phyloP scores from a whole-genome alignment of 2,329 filamentous ascomycete genomes.

The Huntiella abstrusa region DNA sequence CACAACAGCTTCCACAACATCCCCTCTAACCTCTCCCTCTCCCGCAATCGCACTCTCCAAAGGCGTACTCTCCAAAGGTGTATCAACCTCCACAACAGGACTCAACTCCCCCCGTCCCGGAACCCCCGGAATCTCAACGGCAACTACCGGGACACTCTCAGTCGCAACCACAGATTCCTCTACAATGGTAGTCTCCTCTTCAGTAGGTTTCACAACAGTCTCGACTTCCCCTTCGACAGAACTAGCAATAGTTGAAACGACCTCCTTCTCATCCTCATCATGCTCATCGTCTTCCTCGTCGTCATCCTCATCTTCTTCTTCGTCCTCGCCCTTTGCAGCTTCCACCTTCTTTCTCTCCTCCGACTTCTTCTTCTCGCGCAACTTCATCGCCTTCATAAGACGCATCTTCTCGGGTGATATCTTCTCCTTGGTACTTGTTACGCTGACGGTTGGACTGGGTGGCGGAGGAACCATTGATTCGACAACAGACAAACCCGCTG shows the following conservation, averaged over 20 bases:
- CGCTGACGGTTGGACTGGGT: slow-evolving; percentile 9
- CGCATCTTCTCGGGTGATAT: slow-evolving; percentile 80
- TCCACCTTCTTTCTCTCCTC: slow-evolving; percentile 1
- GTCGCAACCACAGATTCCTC: background rate
- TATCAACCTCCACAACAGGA: too few species aligned
- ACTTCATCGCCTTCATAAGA: slow-evolving; percentile 82
- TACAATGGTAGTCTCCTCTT: slow-evolving; percentile 2
- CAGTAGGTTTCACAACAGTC: background rate
- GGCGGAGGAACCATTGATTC: slow-evolving; percentile 8
- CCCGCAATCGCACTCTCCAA: too few species aligned
- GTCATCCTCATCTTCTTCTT: slow-evolving; percentile 15
- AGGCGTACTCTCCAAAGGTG: too few species aligned
- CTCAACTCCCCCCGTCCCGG: too few species aligned
- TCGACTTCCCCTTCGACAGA: slow-evolving; percentile 3
- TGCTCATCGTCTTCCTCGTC: slow-evolving; percentile 13
- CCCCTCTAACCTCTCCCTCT: background rate
- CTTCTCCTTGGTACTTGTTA: slow-evolving; percentile 23
- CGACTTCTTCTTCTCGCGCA: slow-evolving; percentile 55
- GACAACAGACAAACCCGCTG: slow-evolving; percentile 14
- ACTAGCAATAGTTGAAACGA: background rate
- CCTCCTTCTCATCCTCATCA: background rate
- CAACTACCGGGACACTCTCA: background rate
- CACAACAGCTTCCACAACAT: background rate
- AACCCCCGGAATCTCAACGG: background rate
- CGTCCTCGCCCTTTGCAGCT: background rate